Evolutionary conservation across 352 stramenopile species (phyloP), one percentile per base, ranked within the genome.

Genomic region (Aphanomyces astaci): DNA sequence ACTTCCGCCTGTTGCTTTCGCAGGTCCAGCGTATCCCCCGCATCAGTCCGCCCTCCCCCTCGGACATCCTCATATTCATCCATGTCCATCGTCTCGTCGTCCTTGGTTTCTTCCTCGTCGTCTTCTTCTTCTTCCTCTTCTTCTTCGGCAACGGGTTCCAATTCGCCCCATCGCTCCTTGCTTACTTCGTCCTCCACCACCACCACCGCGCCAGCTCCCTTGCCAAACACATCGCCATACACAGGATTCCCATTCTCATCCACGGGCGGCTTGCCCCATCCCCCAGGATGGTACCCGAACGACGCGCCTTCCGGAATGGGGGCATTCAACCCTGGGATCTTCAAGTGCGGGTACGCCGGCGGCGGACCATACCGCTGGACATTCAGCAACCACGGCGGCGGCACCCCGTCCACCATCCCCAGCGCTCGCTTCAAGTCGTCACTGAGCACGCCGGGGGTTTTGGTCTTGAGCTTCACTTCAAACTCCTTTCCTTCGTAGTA

Each of bases 401-500:
- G 96, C 31, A 91, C 82, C 4, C 80, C 86, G 63, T 95, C 86
- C 27, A 86, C 75, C 94, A 99, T 99, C 31, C 94, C 96, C 2
- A 99, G 84, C 17, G 96, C 96, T 73, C 91, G 84, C 65, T 89
- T 89, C 9, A 91, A 78, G 24, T 88, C 82, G 51, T 96, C 82
- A 17, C 80, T 96, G 17, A 98, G 77, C 40, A 90, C 76, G 4
- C 96, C 95, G 10, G 92, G 90, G 32, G 92, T 86, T 65, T 96
- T 96, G 15, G 94, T 78, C 52, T 92, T 95, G 30, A 95, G 81
- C 71, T 90, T 89, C 22, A 95, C 84, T 64, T 97, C 89, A 64
- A 96, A 97, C 72, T 99, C 97, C 66, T 98, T 99, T 53, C 96
- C 96, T 86, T 99, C 97, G 72, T 99, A 99, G 70, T 98, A 99